Evolutionary conservation across 108 stramenopile genomes (phyloP).

Genomic region (Pelagomonas calceolata): DNA sequence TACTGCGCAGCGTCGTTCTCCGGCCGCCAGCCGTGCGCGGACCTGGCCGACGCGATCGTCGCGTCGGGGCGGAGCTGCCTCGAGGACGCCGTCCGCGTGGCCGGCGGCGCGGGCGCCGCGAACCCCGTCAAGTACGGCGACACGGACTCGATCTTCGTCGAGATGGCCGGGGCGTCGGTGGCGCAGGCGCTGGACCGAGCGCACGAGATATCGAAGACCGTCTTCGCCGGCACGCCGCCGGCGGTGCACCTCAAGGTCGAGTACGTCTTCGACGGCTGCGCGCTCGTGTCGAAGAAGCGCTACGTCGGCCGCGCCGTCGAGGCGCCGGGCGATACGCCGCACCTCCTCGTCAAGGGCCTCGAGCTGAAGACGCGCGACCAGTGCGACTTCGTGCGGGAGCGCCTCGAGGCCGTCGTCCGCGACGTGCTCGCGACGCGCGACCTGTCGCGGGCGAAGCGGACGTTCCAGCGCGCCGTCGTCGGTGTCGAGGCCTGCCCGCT

Average conservation of each 20-base stretch:
- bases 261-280: slow-evolving; percentile 80
- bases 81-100: slow-evolving; percentile 65
- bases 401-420: slow-evolving; percentile 24
- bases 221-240: slow-evolving; percentile 71
- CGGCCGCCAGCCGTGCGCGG: slow-evolving; percentile 84
- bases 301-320: slow-evolving; percentile 41
- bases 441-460: slow-evolving; percentile 15
- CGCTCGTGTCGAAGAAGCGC: slow-evolving; percentile 52
- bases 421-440: slow-evolving; percentile 18
- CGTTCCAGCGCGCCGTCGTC: slow-evolving; percentile 11
- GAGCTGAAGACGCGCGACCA: slow-evolving; percentile 33
- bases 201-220: slow-evolving; percentile 61
- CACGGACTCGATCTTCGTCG: slow-evolving; percentile 93
- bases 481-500: slow-evolving; percentile 10
- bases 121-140: slow-evolving; percentile 81
- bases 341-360: slow-evolving; percentile 29
- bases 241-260: slow-evolving; percentile 90
- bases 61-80: slow-evolving; percentile 76
- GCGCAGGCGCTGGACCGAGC: slow-evolving; percentile 84
- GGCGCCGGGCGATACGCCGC: slow-evolving; percentile 14
- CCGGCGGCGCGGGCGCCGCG: slow-evolving; percentile 58
- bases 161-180: slow-evolving; percentile 68
- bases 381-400: slow-evolving; percentile 24
- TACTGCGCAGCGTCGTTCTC: slow-evolving; percentile 91
- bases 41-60: slow-evolving; percentile 94